Percentiles rank a stretch among this genome's conserved stretches.
Evolutionary conservation across 1,284 basidiomycete species (phyloP).

Genomic region (Fomitopsis palustris): DNA sequence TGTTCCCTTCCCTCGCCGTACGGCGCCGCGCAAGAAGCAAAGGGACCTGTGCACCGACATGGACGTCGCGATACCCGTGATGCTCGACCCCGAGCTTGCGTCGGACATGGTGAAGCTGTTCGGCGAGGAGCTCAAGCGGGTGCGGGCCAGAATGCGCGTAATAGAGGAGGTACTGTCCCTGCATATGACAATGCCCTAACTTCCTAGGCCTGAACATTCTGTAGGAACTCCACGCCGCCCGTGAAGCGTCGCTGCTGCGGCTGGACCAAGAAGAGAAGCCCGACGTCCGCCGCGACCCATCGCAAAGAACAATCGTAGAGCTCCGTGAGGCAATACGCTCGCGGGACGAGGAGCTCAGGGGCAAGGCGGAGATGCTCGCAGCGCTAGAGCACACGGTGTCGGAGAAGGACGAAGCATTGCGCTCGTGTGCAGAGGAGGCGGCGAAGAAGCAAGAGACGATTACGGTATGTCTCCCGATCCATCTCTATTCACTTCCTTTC

Average conservation of each 20-base stretch:
- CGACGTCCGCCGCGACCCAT: too few species aligned
- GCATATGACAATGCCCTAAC: neutral
- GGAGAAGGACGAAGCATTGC: neutral
- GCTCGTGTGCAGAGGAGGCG: neutral
- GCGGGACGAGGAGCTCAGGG: neutral
- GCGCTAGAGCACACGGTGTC: neutral
- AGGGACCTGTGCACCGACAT: too few species aligned
- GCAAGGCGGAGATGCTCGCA: neutral
- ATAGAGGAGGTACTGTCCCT: neutral
- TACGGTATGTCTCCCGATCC: neutral
- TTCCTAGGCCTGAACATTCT: neutral
- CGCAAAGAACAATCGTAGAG: neutral
- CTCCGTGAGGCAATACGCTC: neutral
- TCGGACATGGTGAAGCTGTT: neutral
- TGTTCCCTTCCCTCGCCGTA: too few species aligned
- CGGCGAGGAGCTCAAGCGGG: neutral
- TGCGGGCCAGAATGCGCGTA: neutral
- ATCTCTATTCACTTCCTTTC: too few species aligned
- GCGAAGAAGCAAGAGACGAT: neutral
- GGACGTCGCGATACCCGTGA: neutral
- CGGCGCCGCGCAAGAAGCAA: too few species aligned
- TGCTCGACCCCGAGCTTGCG: neutral
- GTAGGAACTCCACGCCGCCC: neutral
- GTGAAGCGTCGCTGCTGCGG: neutral
- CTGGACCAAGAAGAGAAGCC: neutral